phyloP scores from a whole-genome alignment of 306 rosid genomes.

The Casuarina cunninghamiana region DNA sequence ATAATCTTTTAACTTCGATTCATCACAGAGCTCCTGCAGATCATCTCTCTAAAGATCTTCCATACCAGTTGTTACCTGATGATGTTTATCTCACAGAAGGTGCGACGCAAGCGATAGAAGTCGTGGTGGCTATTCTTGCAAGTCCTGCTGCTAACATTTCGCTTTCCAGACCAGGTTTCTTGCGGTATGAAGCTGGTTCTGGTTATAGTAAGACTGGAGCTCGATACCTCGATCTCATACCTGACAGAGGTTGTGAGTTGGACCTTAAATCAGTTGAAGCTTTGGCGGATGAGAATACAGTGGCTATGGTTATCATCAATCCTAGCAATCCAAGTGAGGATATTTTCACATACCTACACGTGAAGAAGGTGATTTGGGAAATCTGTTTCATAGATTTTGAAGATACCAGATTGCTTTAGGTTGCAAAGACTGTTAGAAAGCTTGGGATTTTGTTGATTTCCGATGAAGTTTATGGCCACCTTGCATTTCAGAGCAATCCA shows the following conservation, averaged over 20 bases:
- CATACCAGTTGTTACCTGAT: constrained; percentile 34
- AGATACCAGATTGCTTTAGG: constrained; percentile 13
- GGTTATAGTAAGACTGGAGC: constrained; percentile 45
- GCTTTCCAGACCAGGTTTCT: constrained; percentile 66
- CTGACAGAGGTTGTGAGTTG: constrained; percentile 60
- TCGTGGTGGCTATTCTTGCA: constrained; percentile 51
- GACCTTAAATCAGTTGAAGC: constrained; percentile 57
- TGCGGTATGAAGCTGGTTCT: constrained; percentile 53
- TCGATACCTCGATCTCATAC: constrained; percentile 59
- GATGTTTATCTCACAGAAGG: constrained; percentile 53
- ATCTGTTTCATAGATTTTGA: not conserved
- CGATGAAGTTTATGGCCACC: constrained; percentile 65
- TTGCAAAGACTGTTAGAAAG: constrained; percentile 61
- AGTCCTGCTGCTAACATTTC: constrained; percentile 67
- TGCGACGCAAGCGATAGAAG: constrained; percentile 65
- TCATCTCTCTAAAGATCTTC: constrained; percentile 41
- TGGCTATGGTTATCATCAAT: constrained; percentile 59
- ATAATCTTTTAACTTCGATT: not conserved
- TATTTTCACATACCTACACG: constrained; percentile 54
- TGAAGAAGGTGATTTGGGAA: constrained; percentile 39
- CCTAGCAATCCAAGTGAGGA: constrained; percentile 72
- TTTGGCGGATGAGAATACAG: constrained; percentile 60
- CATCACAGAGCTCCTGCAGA: constrained; percentile 47
- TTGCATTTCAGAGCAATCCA: constrained; percentile 52
- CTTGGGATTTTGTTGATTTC: constrained; percentile 55